Evolutionary conservation across 2,329 filamentous ascomycete genomes (phyloP), one percentile per base, ranked within the genome.

Genomic region (Pseudogymnoascus sp.): DNA sequence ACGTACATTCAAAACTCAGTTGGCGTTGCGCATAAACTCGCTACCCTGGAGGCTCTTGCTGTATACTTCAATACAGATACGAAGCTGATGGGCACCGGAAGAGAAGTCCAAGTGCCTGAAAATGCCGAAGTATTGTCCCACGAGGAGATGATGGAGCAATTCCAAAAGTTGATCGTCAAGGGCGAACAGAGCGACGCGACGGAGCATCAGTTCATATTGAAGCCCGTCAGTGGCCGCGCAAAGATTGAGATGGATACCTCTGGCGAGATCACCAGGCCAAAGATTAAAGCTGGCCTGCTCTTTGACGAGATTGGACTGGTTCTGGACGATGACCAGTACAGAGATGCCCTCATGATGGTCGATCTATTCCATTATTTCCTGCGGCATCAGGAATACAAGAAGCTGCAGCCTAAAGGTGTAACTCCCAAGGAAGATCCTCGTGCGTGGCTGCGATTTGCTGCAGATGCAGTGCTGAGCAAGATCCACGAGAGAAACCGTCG

Each of bases 11-110:
- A 97, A 73, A 89, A 93, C 66, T 89, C 89, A 1, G 86, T 86
- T 54, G 81, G 82, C 28, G 89, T 88, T 11, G 97, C 92, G 20
- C 90, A 99, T 78, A 99, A 99, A 76, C 81, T 99, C 50, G 94
- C 92, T 5, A 95, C 88, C 2, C 81, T 99, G 14, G 91, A 90
- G 33, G 91, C 92, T 4, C 77, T 99, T 58, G 92, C 94, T 2
- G 83, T 97, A 8, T 99, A 99, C 75, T 99, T 95, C 94, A 95
- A 99, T 73, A 99, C 94, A 1, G 93, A 99, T 73, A 85, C 92
- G 1, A 81, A 87, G 25, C 81, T 99, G 3, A 80, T 97, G 43
- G 91, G 92, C 11, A 86, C 89, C 4, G 92, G 92, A 6, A 87
- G 89, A 67, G 90, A 94, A 66, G 84, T 84, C 3, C 79, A 85